Evolutionary conservation across 1,139 yeast species (phyloP).

Genomic region (Saccharomyces hybrid): DNA sequence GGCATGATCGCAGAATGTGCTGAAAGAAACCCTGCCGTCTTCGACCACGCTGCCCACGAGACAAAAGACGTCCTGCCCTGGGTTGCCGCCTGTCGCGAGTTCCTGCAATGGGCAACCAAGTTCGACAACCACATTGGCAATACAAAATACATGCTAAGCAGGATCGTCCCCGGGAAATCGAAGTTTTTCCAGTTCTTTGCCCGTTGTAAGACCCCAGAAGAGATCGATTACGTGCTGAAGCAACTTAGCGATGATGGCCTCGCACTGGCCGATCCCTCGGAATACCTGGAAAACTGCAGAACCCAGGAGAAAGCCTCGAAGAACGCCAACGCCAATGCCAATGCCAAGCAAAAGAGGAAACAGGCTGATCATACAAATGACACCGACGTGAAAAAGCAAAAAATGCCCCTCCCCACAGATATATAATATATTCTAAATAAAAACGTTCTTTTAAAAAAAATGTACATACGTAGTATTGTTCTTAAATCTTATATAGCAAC

Average conservation of each 20-base stretch:
- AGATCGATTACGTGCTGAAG: constrained; percentile 32
- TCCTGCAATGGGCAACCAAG: constrained; percentile 43
- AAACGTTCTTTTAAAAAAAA: background rate
- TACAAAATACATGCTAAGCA: constrained; percentile 69
- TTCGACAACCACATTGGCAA: constrained; percentile 60
- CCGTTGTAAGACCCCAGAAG: constrained; percentile 48
- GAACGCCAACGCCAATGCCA: background rate
- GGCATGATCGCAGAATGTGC: constrained; percentile 94
- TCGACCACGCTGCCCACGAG: constrained; percentile 24
- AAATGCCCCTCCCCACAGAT: background rate
- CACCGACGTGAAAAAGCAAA: background rate
- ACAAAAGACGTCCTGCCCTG: constrained; percentile 45
- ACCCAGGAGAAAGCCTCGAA: constrained; percentile 14
- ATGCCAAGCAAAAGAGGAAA: constrained; percentile 9
- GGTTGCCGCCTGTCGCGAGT: constrained; percentile 48
- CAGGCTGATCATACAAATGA: constrained; percentile 6
- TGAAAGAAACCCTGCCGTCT: constrained; percentile 77
- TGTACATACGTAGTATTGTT: background rate
- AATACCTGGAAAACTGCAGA: constrained; percentile 16
- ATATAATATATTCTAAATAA: background rate
- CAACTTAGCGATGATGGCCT: constrained; percentile 17
- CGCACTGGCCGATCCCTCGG: constrained; percentile 16
- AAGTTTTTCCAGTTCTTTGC: constrained; percentile 51
- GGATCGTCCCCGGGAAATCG: constrained; percentile 75
- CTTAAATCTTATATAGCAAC: background rate